Percentiles rank a stretch among this genome's conserved stretches.
Conservation (phyloP, 441 rosid genomes). For the Geranium incanum region DNA sequence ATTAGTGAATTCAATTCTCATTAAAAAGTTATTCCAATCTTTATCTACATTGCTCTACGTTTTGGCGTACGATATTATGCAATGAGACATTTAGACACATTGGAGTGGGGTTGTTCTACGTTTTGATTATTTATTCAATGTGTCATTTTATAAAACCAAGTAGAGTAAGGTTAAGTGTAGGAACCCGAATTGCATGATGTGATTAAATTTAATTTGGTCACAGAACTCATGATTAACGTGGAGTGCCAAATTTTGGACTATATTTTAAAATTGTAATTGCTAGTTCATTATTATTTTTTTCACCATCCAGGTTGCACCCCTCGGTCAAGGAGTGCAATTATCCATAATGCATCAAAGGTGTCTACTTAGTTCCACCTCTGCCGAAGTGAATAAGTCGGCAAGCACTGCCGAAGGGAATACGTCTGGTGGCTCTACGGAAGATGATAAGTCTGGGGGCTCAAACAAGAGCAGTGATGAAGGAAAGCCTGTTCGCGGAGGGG, state of each 20-base stretch:
- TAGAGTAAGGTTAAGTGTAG: neutral
- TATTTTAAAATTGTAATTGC: neutral
- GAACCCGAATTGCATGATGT: neutral
- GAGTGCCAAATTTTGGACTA: neutral
- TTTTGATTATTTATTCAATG: too few species aligned
- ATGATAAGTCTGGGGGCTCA: slow-evolving; percentile 49
- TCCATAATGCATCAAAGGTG: neutral
- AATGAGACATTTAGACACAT: too few species aligned
- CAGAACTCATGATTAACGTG: neutral
- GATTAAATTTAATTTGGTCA: neutral
- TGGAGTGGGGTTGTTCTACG: too few species aligned
- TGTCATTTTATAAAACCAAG: neutral
- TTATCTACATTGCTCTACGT: too few species aligned
- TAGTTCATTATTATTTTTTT: neutral
- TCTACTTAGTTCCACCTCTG: slow-evolving; percentile 3
- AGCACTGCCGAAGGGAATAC: slow-evolving; percentile 23
- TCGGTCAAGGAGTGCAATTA: neutral
- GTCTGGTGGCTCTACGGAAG: slow-evolving; percentile 13
- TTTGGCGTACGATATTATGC: too few species aligned
- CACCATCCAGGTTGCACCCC: neutral
- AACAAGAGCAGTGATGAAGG: slow-evolving; percentile 44
- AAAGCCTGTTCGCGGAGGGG: slow-evolving; percentile 90
- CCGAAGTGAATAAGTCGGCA: neutral
- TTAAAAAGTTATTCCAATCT: neutral
- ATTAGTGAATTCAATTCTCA: neutral